Base-by-base conservation (phyloP, 2,329 filamentous ascomycete genomes). In the Pseudogymnoascus verrucosus region DNA sequence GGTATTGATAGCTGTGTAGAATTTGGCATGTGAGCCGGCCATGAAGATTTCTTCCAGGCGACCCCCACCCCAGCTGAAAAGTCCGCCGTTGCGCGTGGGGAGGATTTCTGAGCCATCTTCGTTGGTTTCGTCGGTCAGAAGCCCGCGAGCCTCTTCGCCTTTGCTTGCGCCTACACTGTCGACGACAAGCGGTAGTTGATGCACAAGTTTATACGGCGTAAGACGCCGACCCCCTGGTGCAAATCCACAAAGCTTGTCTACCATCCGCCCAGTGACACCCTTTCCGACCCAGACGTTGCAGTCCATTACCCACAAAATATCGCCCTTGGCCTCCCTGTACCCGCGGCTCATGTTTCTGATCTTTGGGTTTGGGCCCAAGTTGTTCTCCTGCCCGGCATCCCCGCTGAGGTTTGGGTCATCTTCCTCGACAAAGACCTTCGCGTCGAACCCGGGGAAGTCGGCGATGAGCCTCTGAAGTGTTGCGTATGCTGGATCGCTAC, bases 1-100 rank as follows among this genome's bases (percentile, higher is more conserved):
- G 0, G 91, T 90, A 76, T 98, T 98, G 82, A 99, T 99, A 66
- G 93, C 95, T 7, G 89, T 89, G 78, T 99, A 99, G 80, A 99
- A 98, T 74, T 99, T 99, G 69, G 92, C 91, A 75, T 99, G 95
- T 0, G 91, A 86, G 0, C 92, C 95, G 0, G 91, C 88, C 82
- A 99, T 89, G 78, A 98, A 99, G 76, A 93, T 86, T 73, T 99
- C 95, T 73, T 99, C 95, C 0, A 99, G 81, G 0, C 92, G 84
- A 5, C 92, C 93, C 21, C 96, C 95, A 37, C 87, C 87, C 59
- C 37, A 39, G 19, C 59, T 39, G 14, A 39, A 26, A 11, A 61
- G 59, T 78, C 76, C 42, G 63, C 70, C 70, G 64, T 34, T 65
- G 63, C 16, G 65, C 47, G 12, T 69, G 31, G 1, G 61, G 74